These are phyloP conservation scores for Vigna unguiculata DNA, from an alignment of 306 rosid genomes.

Conservation along the genomic window DNA sequence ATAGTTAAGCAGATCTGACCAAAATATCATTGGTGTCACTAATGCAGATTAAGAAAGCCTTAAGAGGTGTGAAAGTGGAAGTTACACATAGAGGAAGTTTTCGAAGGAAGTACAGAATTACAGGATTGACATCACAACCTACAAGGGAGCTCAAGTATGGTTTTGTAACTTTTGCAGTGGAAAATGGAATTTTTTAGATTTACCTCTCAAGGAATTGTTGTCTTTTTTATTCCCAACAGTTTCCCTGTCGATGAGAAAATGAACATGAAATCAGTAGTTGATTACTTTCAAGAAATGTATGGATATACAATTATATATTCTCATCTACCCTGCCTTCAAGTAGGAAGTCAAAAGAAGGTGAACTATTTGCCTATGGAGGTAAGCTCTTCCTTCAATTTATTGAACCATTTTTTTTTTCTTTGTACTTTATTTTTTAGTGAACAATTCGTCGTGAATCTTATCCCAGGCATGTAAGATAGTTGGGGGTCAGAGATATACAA, in stretches of 20 bases:
- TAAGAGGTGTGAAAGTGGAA: conserved; percentile 60
- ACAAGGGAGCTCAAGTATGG: conserved; percentile 58
- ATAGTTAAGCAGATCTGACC: conserved; percentile 22
- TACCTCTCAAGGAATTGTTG: background rate
- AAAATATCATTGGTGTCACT: conserved; percentile 4
- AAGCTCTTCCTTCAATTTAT: conserved; percentile 27
- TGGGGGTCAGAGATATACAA: conserved; percentile 60
- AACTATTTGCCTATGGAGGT: conserved; percentile 65
- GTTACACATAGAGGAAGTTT: conserved; percentile 59
- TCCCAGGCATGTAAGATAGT: conserved; percentile 59
- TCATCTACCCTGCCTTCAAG: conserved; percentile 62
- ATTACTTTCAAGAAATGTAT: conserved; percentile 58
- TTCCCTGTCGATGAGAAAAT: conserved; percentile 60
- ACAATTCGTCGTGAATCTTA: conserved; percentile 23
- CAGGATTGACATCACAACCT: conserved; percentile 60
- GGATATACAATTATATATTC: conserved; percentile 56
- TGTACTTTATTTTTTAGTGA: background rate
- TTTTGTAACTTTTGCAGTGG: conserved; percentile 23
- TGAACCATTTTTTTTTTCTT: background rate
- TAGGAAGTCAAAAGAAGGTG: conserved; percentile 56
- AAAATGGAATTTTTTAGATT: background rate
- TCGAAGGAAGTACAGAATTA: conserved; percentile 57
- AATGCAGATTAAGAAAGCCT: conserved; percentile 56
- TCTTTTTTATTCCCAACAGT: conserved; percentile 39
- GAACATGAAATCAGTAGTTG: conserved; percentile 64